Percentiles rank a stretch among this genome's conserved stretches.
These are phyloP conservation scores for Chrysopogon serrulatus DNA, from an alignment of 176 grass and related monocot species.

Conservation along the genomic window DNA sequence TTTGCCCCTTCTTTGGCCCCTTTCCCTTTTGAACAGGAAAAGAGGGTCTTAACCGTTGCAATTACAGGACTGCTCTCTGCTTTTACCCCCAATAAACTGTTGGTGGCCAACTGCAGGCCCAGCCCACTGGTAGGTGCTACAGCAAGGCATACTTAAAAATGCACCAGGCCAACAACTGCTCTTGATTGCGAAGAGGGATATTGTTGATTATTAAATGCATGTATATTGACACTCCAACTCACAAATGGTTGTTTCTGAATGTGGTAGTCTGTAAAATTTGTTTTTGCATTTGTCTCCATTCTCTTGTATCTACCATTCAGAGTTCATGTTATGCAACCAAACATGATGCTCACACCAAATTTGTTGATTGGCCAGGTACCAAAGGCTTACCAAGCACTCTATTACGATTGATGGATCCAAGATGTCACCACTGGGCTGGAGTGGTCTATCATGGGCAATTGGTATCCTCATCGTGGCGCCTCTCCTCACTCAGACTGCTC, in stretches of 20 bases:
- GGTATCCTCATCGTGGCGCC: conserved; percentile 58
- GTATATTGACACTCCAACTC: conserved; percentile 35
- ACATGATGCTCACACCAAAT: conserved; percentile 22
- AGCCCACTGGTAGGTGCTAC: conserved; percentile 36
- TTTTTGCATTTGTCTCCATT: not conserved
- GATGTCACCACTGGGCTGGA: conserved; percentile 72
- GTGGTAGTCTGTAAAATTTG: not conserved
- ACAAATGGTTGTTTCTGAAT: not conserved
- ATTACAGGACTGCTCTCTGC: conserved; percentile 23
- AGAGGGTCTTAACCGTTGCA: conserved; percentile 15
- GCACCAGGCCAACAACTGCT: conserved; percentile 32
- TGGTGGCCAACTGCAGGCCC: conserved; percentile 30
- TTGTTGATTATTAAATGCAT: conserved; percentile 38
- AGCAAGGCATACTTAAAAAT: conserved; percentile 40
- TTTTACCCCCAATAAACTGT: conserved; percentile 8
- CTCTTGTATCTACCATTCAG: not conserved
- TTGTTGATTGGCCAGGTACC: conserved; percentile 58
- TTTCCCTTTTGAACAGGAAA: conserved; percentile 45
- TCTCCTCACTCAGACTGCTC: conserved; percentile 53
- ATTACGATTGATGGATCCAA: conserved; percentile 49
- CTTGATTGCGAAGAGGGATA: conserved; percentile 32
- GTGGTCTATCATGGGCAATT: conserved; percentile 79
- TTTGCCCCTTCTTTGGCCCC: conserved; percentile 16
- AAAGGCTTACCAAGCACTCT: conserved; percentile 58
- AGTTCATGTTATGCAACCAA: not conserved